Evolutionary conservation across 176 grass and related monocot genomes (phyloP), one percentile per base, ranked within the genome.

Genomic region (Microstegium vimineum): DNA sequence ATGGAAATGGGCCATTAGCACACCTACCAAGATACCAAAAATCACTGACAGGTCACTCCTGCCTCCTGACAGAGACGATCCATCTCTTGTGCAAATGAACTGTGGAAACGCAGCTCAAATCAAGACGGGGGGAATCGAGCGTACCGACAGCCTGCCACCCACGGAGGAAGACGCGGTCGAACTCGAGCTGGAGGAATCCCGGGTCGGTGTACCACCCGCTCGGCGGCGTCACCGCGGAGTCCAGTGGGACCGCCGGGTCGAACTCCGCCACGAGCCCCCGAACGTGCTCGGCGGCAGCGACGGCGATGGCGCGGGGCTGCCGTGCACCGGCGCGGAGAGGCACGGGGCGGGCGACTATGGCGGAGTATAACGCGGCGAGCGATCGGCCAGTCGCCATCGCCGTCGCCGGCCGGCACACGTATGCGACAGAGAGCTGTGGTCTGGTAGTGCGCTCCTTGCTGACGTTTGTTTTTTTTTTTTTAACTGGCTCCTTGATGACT

Each of bases 91-190:
- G 38, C 5, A 46, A 32, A 73, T 33, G 43, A 43, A 22, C 22
- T 30, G 5, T 32, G 42, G 15, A 43, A 45, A 28, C 71, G 45
- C 43, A 20, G 71, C 28, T 51, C 17, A 49, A 74, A 54, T 47
- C 23, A 47, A 56, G 20, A 56, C 46, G 31, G 30, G 28, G 69
- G 3, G 6, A 60, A 52, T 46, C 4, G 41, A 1, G 86, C 79
- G 80, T 85, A 93, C 93, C 96, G 14, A 99, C 96, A 35, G 96
- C 89, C 47, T 93, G 96, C 96, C 93, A 99, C 15, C 93, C 91
- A 16, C 89, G 83, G 69, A 87, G 87, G 85, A 99, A 95, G 52
- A 95, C 91, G 74, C 87, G 85, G 5, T 99, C 76, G 41, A 92
- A 59, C 82, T 95, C 96, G 80, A 93, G 87, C 27, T 36, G 74